Base-by-base conservation (phyloP, 2,329 filamentous ascomycete species). In the Tolypocladium pustulatum region DNA sequence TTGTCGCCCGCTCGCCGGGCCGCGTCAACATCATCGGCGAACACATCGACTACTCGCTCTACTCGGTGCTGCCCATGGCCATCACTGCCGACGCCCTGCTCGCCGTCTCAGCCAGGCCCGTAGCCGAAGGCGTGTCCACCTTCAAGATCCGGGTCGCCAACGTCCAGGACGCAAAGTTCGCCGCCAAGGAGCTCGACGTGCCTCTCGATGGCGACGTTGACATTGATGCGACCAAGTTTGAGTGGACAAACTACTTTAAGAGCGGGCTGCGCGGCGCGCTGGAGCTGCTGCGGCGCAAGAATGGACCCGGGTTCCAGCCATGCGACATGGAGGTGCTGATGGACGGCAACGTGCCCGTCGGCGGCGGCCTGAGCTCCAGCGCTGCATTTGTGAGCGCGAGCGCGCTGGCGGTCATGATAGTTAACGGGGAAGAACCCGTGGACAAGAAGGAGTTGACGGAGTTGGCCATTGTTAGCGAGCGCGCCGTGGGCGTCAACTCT, bases 171-270 rank as follows among this genome's bases (percentile, higher is more conserved):
- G 76, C 83, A 57, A 92, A 88, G 72, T 99, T 96, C 70, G 82
- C 89, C 2, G 74, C 85, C 1, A 83, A 84, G 64, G 84, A 89
- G 65, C 95, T 97, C 70, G 80, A 85, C 53, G 81, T 97, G 10
- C 83, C 88, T 2, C 69, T 75, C 36, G 78, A 81, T 62, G 78
- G 80, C 49, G 75, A 81, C 13, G 81, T 93, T n/a, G 82, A 88
- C 27, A 96, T 99, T 66, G 91, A 97, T 72, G 83, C 90, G 9
- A 86, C 85, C 22, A 83, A 88, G 65, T 89, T 95, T 64, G 91
- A 97, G 75, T 99, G 94, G 94, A 89, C 91, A 59, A 99, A 97
- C 72, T 99, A 99, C 80, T 97, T 99, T 83, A 95, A 94, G 76
- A 90, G 91, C 57, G 94, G 94, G 0, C 78, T 97, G 55, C 80